Percentiles rank a stretch among this genome's conserved stretches.
phyloP scores from a whole-genome alignment of 441 rosid species.

The Erysimum pusillum region DNA sequence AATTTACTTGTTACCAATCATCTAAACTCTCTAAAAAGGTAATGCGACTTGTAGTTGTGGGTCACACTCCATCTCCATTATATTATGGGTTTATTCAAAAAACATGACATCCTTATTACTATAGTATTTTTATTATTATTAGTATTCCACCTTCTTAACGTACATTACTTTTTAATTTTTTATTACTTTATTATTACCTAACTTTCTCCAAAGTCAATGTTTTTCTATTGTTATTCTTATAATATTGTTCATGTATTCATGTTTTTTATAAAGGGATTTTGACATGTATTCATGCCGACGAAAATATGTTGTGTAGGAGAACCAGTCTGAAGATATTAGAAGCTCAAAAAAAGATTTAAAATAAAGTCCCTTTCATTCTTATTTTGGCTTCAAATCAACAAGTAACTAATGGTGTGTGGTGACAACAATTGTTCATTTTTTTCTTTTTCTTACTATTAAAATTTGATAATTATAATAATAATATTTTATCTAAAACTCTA shows the following conservation, averaged over 20 bases:
- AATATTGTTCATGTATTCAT: neutral
- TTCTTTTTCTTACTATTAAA: neutral
- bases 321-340: neutral
- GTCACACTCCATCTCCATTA: constrained; percentile 29
- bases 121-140: neutral
- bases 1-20: constrained; percentile 56
- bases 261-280: no score
- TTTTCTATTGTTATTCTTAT: constrained; percentile 43
- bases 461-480: neutral
- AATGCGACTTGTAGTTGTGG: constrained; percentile 18
- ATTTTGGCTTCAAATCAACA: neutral
- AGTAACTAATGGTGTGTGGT: neutral
- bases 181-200: constrained; percentile 24
- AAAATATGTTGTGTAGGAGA: neutral
- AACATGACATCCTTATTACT: constrained; percentile 27
- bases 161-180: neutral
- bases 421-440: no score
- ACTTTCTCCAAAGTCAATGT: constrained; percentile 63
- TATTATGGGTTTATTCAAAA: constrained; percentile 1
- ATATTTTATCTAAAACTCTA: neutral
- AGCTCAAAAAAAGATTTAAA: neutral
- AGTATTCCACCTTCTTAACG: constrained; percentile 2
- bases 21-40: constrained; percentile 48
- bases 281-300: constrained; percentile 23
- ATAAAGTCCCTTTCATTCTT: neutral